Evolutionary conservation across 2,329 filamentous ascomycete genomes (phyloP), one percentile per base, ranked within the genome.

Genomic region (Anthostomella pinea): DNA sequence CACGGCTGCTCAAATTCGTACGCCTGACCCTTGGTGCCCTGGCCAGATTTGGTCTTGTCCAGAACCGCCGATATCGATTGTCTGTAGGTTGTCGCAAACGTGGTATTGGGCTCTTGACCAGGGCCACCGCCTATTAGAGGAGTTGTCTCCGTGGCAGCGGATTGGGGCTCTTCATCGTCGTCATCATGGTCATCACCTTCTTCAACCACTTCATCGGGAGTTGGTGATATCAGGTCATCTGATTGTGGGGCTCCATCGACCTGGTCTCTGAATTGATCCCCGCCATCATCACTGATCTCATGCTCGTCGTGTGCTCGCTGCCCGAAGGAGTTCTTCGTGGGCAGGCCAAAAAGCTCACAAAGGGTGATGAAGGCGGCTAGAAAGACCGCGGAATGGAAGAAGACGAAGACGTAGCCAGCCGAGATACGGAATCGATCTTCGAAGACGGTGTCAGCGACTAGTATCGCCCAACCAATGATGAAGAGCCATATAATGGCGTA

Each of bases 401-500:
- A 85, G 5, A 93, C 77, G 30, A 89, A 73, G 45, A 87, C 80
- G 58, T 97, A 98, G 7, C 87, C 83, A 11, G 83, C 81, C 7
- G 80, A 86, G 31, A 97, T 72, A 11, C 83, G 75, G 50, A 81
- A 74, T 14, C 86, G 81, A 56, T 94, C 81, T 49, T 89, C 86
- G n/a, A 81, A 78, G 3, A 95, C 57, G 6, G 90, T 90, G 15
- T 81, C 77, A 15, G 73, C 72, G 3, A 95, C 81, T 20, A 95
- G 76, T 13, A 87, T 52, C 2, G 76, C 64, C 82, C 90, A 97
- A 24, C 79, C 77, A 1, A 88, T 61, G 20, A 78, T 58, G 58
- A 90, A 96, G 29, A 95, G 72, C 90, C 93, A 97, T 8, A 94
- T 75, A 28, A 90, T 72, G 33, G 79, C 75, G 60, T 93, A 96